Evolutionary conservation across 2,329 filamentous ascomycete genomes (phyloP).

Genomic region (Pseudogymnoascus sp.): DNA sequence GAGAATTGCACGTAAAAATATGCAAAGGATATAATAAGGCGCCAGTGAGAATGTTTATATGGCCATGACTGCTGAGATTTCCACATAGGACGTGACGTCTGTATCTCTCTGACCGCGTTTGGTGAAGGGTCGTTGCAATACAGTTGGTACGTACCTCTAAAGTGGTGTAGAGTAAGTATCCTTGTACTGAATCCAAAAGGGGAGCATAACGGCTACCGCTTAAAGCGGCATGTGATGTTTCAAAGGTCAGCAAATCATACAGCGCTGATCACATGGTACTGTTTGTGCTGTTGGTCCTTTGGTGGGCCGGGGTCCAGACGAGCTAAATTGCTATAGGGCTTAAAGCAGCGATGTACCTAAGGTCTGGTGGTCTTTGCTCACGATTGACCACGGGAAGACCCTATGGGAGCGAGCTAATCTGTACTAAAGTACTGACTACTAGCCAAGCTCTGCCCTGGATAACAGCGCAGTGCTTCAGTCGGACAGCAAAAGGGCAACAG

Average conservation of each 20-base stretch:
- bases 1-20: constrained; percentile 12
- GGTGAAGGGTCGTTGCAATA: constrained; percentile 1
- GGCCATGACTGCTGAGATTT: background rate
- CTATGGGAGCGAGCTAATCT: background rate
- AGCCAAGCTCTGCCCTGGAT: constrained; percentile 3
- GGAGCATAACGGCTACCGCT: background rate
- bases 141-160: background rate
- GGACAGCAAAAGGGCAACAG: background rate
- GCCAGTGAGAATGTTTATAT: background rate
- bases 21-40: background rate
- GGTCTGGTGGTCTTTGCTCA: background rate
- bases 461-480: background rate
- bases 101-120: background rate
- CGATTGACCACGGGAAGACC: constrained; percentile 6
- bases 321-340: background rate
- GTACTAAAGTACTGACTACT: background rate
- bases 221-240: background rate
- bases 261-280: background rate
- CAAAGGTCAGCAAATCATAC: background rate
- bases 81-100: background rate
- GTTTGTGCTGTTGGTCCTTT: background rate
- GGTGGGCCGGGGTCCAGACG: background rate
- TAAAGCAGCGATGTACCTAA: background rate
- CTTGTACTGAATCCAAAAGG: background rate
- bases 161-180: background rate